Base-by-base conservation (phyloP, 139 green algal species). In the Haematococcus sp. region DNA sequence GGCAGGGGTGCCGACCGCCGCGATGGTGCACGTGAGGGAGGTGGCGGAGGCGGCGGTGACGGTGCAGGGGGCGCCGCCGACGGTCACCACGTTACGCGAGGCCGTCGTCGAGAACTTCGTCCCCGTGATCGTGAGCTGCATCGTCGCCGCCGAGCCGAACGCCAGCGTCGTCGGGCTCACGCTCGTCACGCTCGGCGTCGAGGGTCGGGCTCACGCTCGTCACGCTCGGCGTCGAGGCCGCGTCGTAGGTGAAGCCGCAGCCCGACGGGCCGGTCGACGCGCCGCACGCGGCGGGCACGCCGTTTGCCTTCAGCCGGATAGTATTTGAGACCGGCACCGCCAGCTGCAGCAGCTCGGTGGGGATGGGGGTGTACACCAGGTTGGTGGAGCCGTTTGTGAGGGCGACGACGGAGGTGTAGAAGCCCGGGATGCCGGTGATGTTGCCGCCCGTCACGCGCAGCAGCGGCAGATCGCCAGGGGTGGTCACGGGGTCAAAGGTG, bases 111-210 rank as follows among this genome's bases (percentile, higher is more conserved):
- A 1, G 32, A 79, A 79, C 7, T 46, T 27, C 9, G 55, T 68
- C 5, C 78, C 78, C 1, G 52, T 80, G 55, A 84, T 73, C 20
- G 79, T 78, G 19, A 84, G 52, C 13, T 33, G 3, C 5, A 71
- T 23, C 23, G 40, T 43, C 31, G 27, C 23, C n/a, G 46, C 34
- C 0, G 43, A 15, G 19, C 11, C 30, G 32, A 84, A 76, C 1
- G 25, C 49, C 25, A 84, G 40, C 30, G 3, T 51, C 4, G 60
- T 46, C 13, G 79, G 74, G 1, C 20, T 44, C n/a, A 76, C 70
- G 15, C 25, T 27, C 2, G 71, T 73, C 55, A 84, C 28, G 52
- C 9, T 56, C 17, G 79, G 74, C 25, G 71, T 84, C 55, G 23
- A 25, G 63, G 44, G n/a, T n/a, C n/a, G n/a, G n/a, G n/a, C n/a